These are phyloP conservation scores for Globisporangium nodosum DNA, from an alignment of 352 stramenopile species.

Conservation along the genomic window DNA sequence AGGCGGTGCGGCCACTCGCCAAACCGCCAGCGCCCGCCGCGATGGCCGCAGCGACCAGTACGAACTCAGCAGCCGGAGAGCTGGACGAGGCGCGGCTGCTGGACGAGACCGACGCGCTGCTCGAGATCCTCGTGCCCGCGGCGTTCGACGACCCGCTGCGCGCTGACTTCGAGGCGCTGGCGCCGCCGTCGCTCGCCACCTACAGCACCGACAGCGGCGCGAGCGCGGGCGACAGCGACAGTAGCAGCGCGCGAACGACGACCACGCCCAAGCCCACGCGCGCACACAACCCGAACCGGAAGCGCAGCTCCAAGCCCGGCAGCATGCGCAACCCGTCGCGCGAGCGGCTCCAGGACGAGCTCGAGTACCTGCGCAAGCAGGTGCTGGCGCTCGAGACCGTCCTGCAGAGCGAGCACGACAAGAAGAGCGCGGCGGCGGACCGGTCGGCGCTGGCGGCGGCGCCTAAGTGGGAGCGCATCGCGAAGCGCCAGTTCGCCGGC, in stretches of 20 bases:
- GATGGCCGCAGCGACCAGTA: too few relatives aligned
- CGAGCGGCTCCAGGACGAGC: constrained; percentile 19
- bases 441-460: background rate
- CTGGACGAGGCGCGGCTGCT: constrained; percentile 2
- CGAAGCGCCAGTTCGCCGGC: constrained; percentile 6
- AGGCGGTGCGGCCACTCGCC: background rate
- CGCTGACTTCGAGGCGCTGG: background rate
- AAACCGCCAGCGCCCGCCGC: background rate
- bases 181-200: background rate
- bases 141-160: background rate
- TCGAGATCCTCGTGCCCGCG: background rate
- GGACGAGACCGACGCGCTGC: constrained; percentile 1
- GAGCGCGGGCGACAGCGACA: background rate
- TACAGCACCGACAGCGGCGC: background rate
- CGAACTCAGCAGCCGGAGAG: background rate
- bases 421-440: constrained; percentile 1
- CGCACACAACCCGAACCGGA: background rate
- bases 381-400: constrained; percentile 17
- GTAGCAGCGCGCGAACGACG: background rate
- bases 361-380: constrained; percentile 16
- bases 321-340: constrained; percentile 13
- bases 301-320: constrained; percentile 5
- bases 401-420: constrained; percentile 8
- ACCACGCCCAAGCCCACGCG: background rate
- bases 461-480: constrained; percentile 10